Evolutionary conservation across 2,329 filamentous ascomycete species (phyloP), one percentile per base, ranked within the genome.

Genomic region (Botrytis paeoniae): DNA sequence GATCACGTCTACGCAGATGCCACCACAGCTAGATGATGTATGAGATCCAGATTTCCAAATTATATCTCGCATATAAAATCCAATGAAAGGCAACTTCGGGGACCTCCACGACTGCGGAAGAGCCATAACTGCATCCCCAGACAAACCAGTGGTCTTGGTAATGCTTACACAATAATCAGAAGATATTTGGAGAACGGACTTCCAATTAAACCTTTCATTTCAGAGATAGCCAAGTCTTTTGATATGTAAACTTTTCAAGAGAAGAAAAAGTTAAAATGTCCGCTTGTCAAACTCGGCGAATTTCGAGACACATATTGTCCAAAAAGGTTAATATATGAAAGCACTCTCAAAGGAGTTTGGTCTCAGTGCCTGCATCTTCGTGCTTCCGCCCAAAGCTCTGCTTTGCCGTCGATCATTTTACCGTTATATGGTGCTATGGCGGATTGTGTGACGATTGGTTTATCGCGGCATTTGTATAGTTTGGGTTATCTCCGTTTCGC

Each of bases 1-100:
- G 91, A 94, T 95, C 79, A 85, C 87, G 37, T 93, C 92, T 64
- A 95, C 92, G n/a, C 93, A 95, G 81, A 84, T 89, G 76, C 88
- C 79, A 29, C 74, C 72, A 60, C 71, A 68, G 48, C 78, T 78
- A 59, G 70, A 72, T 29, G 78, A 79, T n/a, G 75, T 76, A 39
- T 64, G 45, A 64, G 16, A 18, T 22, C 29, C 14, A 39, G 25
- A 41, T 12, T 10, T 18, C 14, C 7, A 39, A 61, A 37, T 6
- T 29, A 37, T 22, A 29, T 25, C 16, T 66, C 43, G 14, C 45
- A 66, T 43, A 35, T 4, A n/a, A 18, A 39, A 57, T 41, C 54
- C 35, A 41, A 41, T 32, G 6, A 22, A 12, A 43, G 4, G 37
- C 20, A 69, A 37, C 37, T 69, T 69, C 12, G 37, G 35, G 4